phyloP scores from a whole-genome alignment of 371 early-diverging fungal species.

The Mortierella sp. region DNA sequence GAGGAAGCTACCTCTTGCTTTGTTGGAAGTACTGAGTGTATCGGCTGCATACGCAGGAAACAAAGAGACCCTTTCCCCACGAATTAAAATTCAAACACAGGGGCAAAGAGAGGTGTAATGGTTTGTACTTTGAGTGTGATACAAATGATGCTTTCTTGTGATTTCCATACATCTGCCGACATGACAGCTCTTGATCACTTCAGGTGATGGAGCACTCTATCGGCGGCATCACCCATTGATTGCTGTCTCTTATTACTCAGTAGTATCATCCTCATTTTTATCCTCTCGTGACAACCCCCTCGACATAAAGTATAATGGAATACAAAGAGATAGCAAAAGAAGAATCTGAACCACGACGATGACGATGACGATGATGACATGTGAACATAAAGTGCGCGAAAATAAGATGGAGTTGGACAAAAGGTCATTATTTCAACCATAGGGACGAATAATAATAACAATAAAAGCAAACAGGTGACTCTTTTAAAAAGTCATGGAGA shows the following conservation, averaged over 20 bases:
- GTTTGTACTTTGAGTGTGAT: slow-evolving; percentile 1
- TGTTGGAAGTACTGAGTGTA: no score
- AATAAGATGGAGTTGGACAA: no score
- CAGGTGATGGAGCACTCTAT: no score
- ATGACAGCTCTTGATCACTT: slow-evolving; percentile 2
- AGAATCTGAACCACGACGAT: neutral
- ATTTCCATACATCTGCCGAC: neutral
- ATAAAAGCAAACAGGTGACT: neutral
- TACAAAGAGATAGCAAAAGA: neutral
- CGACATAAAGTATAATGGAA: neutral
- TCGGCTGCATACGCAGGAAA: neutral
- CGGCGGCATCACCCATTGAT: no score
- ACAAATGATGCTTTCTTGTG: neutral
- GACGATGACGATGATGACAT: neutral
- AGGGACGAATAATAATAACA: neutral
- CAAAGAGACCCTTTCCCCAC: slow-evolving; percentile 1
- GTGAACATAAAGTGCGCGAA: neutral
- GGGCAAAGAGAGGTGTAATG: neutral
- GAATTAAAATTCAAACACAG: slow-evolving; percentile 3
- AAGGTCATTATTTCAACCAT: no score
- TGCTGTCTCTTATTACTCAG: no score
- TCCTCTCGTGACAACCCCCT: neutral
- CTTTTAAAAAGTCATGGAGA: neutral
- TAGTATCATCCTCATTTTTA: no score
- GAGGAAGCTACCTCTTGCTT: no score